Base-by-base conservation (phyloP, 1,284 basidiomycete species). In the Cutaneotrichosporon sp. region DNA sequence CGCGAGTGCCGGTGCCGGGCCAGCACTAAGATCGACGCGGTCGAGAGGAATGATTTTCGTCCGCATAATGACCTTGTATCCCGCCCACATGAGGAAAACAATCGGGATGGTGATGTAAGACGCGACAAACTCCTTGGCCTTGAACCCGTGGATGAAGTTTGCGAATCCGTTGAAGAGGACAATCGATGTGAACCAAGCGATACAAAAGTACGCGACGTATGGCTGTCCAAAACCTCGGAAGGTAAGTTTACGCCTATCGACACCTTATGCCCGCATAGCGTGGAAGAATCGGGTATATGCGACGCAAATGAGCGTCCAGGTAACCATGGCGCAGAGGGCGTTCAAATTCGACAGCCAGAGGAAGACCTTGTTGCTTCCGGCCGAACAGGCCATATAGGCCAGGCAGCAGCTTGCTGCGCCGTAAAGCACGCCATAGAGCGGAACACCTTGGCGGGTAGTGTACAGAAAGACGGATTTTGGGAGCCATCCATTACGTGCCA, bases 231-330 rank as follows among this genome's bases (percentile, higher is more conserved):
- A 77, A 5, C 86, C 85, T 5, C 73, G 74, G 73, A 84, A 91
- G 0, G 90, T 90, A 16, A 95, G 83, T 2, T 80, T 83, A 11
- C 63, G 78, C 53, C 90, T 58, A 58, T 64, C 65, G 26, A 63
- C 53, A 42, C 56, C 88, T 73, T 93, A 91, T 0, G 80, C 86
- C 71, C 88, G 87, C 74, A 88, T 73, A 22, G 90, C 92, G 6
- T 81, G 75, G 74, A 90, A 83, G 83, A 93, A 93, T 38, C 89
- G 86, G 58, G 89, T 73, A 74, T 91, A 92, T 5, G 88, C 90
- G 51, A 90, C 65, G 36, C 82, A 82, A 71, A 92, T 93, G 62
- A 86, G 88, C 70, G 90, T 88, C 91, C 91, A 93, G n/a, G 88
- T 90, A 81, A 91, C 84, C 62, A 88, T 76, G 26, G 86, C 22